These are phyloP conservation scores for Durotheca rogersii DNA, from an alignment of 495 filamentous ascomycete species.

Conservation along the genomic window DNA sequence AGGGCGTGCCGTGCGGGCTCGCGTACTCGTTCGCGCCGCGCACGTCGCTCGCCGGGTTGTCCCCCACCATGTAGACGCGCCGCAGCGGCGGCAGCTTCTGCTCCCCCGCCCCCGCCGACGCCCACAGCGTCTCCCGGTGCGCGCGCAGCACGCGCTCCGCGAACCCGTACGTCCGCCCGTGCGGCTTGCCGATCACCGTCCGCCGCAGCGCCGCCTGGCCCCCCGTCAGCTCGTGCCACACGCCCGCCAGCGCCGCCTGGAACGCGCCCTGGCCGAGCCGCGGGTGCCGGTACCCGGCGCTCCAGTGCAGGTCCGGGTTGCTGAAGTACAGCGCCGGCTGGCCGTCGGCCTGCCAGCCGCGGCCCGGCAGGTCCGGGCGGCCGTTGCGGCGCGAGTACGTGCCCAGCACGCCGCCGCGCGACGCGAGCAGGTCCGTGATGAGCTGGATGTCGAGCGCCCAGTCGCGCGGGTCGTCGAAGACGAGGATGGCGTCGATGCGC, in stretches of 20 bases:
- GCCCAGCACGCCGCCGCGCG: slow-evolving; percentile 69
- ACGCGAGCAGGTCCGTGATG: slow-evolving; percentile 77
- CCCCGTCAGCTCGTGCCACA: slow-evolving; percentile 73
- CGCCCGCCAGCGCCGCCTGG: slow-evolving; percentile 72
- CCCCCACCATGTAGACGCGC: slow-evolving; percentile 94
- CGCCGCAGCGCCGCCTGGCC: slow-evolving; percentile 60
- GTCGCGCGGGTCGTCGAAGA: slow-evolving; percentile 90
- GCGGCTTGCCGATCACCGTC: slow-evolving; percentile 82
- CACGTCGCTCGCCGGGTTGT: slow-evolving; percentile 94
- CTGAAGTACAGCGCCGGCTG: slow-evolving; percentile 84
- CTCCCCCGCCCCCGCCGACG: slow-evolving; percentile 25
- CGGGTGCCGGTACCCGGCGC: slow-evolving; percentile 76
- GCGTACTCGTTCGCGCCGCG: slow-evolving; percentile 77
- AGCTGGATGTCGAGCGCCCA: slow-evolving; percentile 88
- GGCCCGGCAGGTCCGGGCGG: slow-evolving; percentile 60
- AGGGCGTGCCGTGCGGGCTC: slow-evolving; percentile 65
- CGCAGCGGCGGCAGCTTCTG: slow-evolving; percentile 43
- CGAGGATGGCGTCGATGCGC: slow-evolving; percentile 81
- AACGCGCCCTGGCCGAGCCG: slow-evolving; percentile 94
- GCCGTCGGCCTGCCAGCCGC: slow-evolving; percentile 71
- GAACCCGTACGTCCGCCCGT: slow-evolving; percentile 72
- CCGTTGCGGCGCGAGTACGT: slow-evolving; percentile 61
- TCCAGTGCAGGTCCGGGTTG: slow-evolving; percentile 90
- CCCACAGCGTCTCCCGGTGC: slow-evolving; percentile 55
- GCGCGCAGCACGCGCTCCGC: slow-evolving; percentile 70